phyloP scores from a whole-genome alignment of 768 basidiomycete species.

The Mycena rosella region DNA sequence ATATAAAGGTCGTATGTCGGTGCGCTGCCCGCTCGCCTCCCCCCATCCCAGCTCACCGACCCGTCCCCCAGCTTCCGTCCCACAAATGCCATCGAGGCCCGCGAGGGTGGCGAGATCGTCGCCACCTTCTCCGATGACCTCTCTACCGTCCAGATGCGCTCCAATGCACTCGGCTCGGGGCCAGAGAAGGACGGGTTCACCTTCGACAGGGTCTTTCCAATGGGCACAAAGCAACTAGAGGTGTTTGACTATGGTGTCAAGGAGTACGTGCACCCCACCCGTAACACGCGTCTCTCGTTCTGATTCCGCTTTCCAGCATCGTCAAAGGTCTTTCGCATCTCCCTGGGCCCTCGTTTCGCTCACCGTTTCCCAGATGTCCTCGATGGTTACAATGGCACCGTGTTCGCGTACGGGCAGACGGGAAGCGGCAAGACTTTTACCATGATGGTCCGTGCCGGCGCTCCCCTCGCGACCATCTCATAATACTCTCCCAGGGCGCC shows the following conservation, averaged over 20 bases:
- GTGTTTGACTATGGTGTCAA: constrained; percentile 99
- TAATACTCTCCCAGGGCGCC: constrained; percentile 74
- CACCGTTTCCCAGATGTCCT: constrained; percentile 82
- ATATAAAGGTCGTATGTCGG: constrained; percentile 99
- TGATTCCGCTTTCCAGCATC: constrained; percentile 65
- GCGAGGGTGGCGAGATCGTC: constrained; percentile 91
- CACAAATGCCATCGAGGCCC: constrained; percentile 89
- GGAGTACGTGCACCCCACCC: constrained; percentile 71
- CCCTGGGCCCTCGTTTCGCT: constrained; percentile 20
- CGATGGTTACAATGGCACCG: constrained; percentile 97
- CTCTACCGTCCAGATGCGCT: constrained; percentile 86
- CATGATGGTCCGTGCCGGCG: constrained; percentile 85
- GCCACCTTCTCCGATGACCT: constrained; percentile 90
- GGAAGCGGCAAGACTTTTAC: constrained; percentile 95
- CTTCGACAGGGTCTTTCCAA: constrained; percentile 96
- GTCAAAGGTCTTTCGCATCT: constrained; percentile 76
- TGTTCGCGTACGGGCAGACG: constrained; percentile 91
- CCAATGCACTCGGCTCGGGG: constrained; percentile 75
- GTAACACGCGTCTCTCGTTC: constrained; percentile 31
- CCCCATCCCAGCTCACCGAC: constrained; percentile 31
- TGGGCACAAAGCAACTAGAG: constrained; percentile 90
- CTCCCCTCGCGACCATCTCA: constrained; percentile 32
- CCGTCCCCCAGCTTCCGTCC: constrained; percentile 84
- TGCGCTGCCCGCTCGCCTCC: constrained; percentile 54
- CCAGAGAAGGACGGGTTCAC: constrained; percentile 98